Base-by-base conservation (phyloP, 2,329 filamentous ascomycete species). In the Penicillium sp. region DNA sequence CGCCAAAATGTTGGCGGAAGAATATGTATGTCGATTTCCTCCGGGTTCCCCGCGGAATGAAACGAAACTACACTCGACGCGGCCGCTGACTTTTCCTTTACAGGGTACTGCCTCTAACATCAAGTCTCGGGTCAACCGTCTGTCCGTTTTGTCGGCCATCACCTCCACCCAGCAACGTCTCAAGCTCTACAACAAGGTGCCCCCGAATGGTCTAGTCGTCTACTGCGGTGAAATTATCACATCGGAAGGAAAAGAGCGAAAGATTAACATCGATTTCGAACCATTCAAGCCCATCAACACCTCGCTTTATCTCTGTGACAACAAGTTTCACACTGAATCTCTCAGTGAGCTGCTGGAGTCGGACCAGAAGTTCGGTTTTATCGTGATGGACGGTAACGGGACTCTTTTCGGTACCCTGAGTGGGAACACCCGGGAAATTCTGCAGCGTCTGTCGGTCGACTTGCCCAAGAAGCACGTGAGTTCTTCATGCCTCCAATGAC, bases 191-290 rank as follows among this genome's bases (percentile, higher is more conserved):
- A 95, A 89, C 72, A 96, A 96, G 71, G 92, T 98, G 40, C 92
- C 93, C 20, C 87, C 92, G 33, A 98, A 98, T 70, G 92, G 92
- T 44, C 75, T 98, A 52, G 92, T 98, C 51, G 85, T 98, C 54
- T 98, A 98, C 78, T 98, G 92, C 68, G 92, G 92, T 82, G 92
- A 98, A 95, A 96, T 98, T 66, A 83, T 98, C 74, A 98, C 92
- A 39, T 83, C 82, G 18, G 92, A 98, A 74, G 92, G 92, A 69
- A 98, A 98, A 71, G 92, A 98, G 73, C 79, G 92, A 62, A 98
- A 95, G 76, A 93, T 98, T 74, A 98, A 98, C 71, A 98, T 98
- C 66, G 93, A 98, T 65, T 98, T 98, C 66, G 92, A 98, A 71
- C 92, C 92, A 20, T 98, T 98, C 78, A 98, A 98, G 77, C 92